Base-by-base conservation (phyloP, 228 moss, liverwort and hornwort genomes). In the Sphagnum magellanicum region DNA sequence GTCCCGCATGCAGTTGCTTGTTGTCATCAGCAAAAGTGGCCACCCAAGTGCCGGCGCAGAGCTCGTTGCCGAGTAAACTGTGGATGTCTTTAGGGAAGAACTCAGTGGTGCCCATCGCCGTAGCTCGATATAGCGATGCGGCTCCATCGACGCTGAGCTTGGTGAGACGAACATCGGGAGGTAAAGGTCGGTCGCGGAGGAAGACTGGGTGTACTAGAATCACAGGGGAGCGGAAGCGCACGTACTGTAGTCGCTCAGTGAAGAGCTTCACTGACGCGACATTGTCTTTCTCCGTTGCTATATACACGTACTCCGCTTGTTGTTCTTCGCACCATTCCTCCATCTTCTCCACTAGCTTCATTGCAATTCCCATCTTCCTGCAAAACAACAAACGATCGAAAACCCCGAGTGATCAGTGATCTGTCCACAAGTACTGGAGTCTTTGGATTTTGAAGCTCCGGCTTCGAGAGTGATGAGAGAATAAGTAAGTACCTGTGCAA, bases 21-120 rank as follows among this genome's bases (percentile, higher is more conserved):
- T 32, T 32, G n/a, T 88, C 90, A 10, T 80, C 74, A 12, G 72
- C 73, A 52, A 85, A 60, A 3, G 89, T 87, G 1, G 98, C 94
- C 6, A 92, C 83, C 98, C 98, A 98, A 8, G 98, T 98, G 17
- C 98, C 98, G 55, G 92, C 98, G 74, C 98, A 98, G 16, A 98
- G 84, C 61, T 86, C 77, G 76, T 86, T 90, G 32, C 79, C 72
- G 7, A 98, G 77, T 49, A 98, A 88, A 48, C 79, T 81, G 55
- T 92, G 88, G 49, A 98, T 98, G 70, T 98, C 98, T 65, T 81
- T 81, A 0, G 98, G 98, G 52, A 98, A 98, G 62, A 98, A 98
- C 69, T 98, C 98, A 49, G 88, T 87, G 10, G 84, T 87, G 16
- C 89, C 90, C 81, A 98, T 83, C 32, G 32, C 2, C 9, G 85